These are phyloP conservation scores for Stevia rebaudiana DNA, from an alignment of 140 eudicot genomes.

Conservation along the genomic window DNA sequence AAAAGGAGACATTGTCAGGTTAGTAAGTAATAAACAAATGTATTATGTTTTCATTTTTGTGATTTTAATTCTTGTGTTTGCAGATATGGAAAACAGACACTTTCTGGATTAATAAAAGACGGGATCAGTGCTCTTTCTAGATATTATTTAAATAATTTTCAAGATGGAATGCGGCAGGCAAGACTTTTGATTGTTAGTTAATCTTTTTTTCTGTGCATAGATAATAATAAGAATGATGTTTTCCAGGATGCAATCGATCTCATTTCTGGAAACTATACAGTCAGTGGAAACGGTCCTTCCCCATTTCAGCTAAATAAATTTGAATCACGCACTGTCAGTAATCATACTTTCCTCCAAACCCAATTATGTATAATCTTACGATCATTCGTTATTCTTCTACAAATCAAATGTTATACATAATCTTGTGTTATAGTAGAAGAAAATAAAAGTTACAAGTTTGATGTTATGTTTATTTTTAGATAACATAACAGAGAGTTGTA, in stretches of 20 bases:
- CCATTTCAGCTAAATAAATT: conserved; percentile 55
- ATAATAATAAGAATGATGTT: neutral
- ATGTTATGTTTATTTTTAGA: neutral
- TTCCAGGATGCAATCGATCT: conserved; percentile 96
- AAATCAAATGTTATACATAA: neutral
- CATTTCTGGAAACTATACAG: conserved; percentile 70
- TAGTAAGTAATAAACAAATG: conserved; percentile 16
- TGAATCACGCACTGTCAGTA: conserved; percentile 69
- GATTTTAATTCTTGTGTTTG: conserved; percentile 9
- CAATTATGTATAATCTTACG: neutral
- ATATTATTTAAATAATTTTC: conserved; percentile 85
- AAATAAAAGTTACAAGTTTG: too few species aligned
- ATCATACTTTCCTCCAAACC: neutral
- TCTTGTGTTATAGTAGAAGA: too few species aligned
- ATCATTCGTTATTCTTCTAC: neutral
- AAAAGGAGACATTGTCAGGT: conserved; percentile 94
- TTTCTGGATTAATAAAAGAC: conserved; percentile 72
- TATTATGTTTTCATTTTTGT: neutral
- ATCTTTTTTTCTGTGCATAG: conserved; percentile 5
- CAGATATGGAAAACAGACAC: conserved; percentile 92
- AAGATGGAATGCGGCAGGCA: conserved; percentile 93
- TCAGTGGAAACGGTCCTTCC: conserved; percentile 56
- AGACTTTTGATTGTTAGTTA: conserved; percentile 1
- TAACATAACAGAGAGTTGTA: neutral
- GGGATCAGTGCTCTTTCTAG: conserved; percentile 92